Percentiles rank a stretch among this genome's conserved stretches.
phyloP scores from a whole-genome alignment of 345 rosid genomes.

The Tarenaya hassleriana region DNA sequence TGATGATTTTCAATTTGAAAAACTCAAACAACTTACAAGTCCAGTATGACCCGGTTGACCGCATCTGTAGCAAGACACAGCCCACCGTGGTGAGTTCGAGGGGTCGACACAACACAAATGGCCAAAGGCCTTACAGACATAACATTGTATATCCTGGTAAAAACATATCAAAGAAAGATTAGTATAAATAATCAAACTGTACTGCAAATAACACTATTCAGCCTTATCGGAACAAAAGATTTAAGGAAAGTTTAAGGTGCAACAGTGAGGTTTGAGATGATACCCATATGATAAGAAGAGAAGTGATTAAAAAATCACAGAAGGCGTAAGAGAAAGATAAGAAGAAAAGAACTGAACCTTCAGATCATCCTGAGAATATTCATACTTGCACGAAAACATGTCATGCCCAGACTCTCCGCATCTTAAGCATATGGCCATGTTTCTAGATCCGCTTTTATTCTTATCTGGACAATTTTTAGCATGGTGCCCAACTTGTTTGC shows the following conservation, averaged over 20 bases:
- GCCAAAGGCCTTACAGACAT: constrained; percentile 69
- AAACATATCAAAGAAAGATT: constrained; percentile 5
- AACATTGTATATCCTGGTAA: constrained; percentile 79
- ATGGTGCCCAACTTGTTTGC: constrained; percentile 68
- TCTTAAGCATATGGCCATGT: constrained; percentile 56
- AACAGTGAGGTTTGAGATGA: no score
- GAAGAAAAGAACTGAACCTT: constrained; percentile 39
- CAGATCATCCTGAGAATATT: constrained; percentile 54
- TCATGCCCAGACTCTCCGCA: constrained; percentile 86
- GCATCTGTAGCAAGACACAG: constrained; percentile 86
- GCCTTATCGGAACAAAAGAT: neutral
- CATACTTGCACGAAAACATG: constrained; percentile 64
- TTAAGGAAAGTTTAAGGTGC: no score
- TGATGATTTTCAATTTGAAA: neutral
- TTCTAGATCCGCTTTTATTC: constrained; percentile 34
- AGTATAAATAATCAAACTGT: constrained; percentile 3
- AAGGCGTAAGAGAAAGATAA: neutral
- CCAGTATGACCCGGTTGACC: constrained; percentile 84
- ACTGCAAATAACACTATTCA: neutral
- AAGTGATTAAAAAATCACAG: neutral
- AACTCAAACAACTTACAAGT: constrained; percentile 44
- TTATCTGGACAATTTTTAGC: constrained; percentile 83
- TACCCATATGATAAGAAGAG: neutral
- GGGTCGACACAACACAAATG: constrained; percentile 66
- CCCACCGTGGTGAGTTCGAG: constrained; percentile 30